Evolutionary conservation across 768 basidiomycete species (phyloP), one percentile per base, ranked within the genome.

Genomic region (Collybiopsis luxurians): DNA sequence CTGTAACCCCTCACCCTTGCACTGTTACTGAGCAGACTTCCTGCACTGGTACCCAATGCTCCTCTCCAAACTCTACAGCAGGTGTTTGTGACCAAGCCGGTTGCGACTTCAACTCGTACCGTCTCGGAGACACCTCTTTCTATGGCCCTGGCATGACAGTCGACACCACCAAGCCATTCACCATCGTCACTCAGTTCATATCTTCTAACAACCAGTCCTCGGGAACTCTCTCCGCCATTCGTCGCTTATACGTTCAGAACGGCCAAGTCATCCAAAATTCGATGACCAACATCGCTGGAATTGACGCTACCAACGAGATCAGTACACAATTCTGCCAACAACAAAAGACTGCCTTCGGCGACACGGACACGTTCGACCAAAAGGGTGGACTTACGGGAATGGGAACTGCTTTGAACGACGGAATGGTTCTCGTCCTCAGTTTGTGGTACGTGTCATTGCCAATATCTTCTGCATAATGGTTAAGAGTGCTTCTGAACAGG

Each of bases 21-120:
- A 67, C 69, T 24, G 66, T 69, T 59, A 58, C 61, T 31, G 77
- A 74, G 36, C 75, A 72, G 61, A 71, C 70, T 23, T 69, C 66
- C 51, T 84, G 82, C 75, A 58, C 62, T 24, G 78, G 78, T 34
- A 69, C 64, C 47, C 66, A 71, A 31, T 80, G 79, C 59, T 69
- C 67, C 61, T 60, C 53, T 28, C 58, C 44, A 60, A 63, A 71
- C 64, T 69, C 79, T 56, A 73, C 76, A 66, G 68, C 64, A 61
- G 75, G 75, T 44, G 65, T 78, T 42, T 84, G 82, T 69, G 81
- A 84, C 69, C 71, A 73, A 59, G 80, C 79, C 60, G 82, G 82
- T 45, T 84, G 82, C 68, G 82, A 83, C 63, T 84, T 82, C 77
- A 84, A 83, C 79, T 80, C 82, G 27, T 84, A 64, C 75, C 81